These are phyloP conservation scores for Pseudonitzschia pungens DNA, from an alignment of 108 stramenopile genomes.

Conservation along the genomic window DNA sequence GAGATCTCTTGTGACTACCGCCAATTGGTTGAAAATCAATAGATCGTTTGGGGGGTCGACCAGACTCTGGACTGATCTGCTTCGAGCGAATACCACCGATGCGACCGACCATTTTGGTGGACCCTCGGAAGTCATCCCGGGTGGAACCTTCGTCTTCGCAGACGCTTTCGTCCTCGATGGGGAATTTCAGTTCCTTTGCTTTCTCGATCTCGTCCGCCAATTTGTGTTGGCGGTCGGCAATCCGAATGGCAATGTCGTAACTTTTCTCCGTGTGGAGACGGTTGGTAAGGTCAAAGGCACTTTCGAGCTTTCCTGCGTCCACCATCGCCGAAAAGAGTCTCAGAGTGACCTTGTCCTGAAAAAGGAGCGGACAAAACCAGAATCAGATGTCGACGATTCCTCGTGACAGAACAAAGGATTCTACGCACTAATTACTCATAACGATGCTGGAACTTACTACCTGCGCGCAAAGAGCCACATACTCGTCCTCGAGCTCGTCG, in stretches of 20 bases:
- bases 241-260: conserved; percentile 69
- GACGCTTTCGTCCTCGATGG: conserved; percentile 31
- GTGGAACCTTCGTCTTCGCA: conserved; percentile 5
- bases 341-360: conserved; percentile 74
- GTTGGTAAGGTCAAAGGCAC: conserved; percentile 64
- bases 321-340: conserved; percentile 64
- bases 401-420: too few relatives aligned
- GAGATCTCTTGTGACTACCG: conserved; percentile 1
- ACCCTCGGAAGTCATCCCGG: background rate
- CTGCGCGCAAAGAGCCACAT: conserved; percentile 53
- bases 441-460: conserved; percentile 47
- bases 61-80: conserved; percentile 9
- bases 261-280: conserved; percentile 71
- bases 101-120: background rate
- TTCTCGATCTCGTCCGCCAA: conserved; percentile 64
- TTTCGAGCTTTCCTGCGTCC: conserved; percentile 67
- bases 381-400: too few relatives aligned
- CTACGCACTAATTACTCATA: background rate
- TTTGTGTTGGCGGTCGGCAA: conserved; percentile 57
- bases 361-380: background rate
- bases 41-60: conserved; percentile 1
- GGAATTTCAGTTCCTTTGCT: conserved; percentile 50
- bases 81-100: background rate
- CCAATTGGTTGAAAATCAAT: background rate
- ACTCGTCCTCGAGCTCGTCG: conserved; percentile 65